Percentiles rank a stretch among this genome's conserved stretches.
Evolutionary conservation across 345 rosid species (phyloP).

Genomic region (Limnanthes douglasii): DNA sequence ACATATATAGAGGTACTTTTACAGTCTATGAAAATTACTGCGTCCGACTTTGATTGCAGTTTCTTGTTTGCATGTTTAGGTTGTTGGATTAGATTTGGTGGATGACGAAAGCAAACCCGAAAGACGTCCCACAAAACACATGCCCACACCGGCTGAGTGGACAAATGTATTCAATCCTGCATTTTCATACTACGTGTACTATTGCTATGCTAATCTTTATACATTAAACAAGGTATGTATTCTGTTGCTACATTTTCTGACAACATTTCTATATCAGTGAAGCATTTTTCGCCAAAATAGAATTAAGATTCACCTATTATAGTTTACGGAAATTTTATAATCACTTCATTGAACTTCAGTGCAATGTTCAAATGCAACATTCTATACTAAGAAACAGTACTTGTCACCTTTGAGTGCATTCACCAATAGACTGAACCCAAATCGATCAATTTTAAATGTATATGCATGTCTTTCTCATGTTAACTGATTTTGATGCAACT

Average conservation of each 20-base stretch:
- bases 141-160: slow-evolving; percentile 99
- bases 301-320: no score
- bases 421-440: no score
- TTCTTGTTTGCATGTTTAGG: slow-evolving; percentile 26
- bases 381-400: no score
- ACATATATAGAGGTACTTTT: not conserved
- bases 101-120: slow-evolving; percentile 99
- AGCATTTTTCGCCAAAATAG: no score
- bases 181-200: slow-evolving; percentile 82
- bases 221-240: slow-evolving; percentile 73
- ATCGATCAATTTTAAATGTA: no score
- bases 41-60: not conserved
- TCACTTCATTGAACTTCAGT: no score
- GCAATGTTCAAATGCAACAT: no score
- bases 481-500: slow-evolving; percentile 1
- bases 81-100: slow-evolving; percentile 95
- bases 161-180: slow-evolving; percentile 96
- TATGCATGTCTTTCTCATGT: slow-evolving; percentile 1
- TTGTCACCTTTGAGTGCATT: no score
- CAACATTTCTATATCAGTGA: no score
- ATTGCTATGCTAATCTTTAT: slow-evolving; percentile 92
- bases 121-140: slow-evolving; percentile 99
- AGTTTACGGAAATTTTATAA: no score
- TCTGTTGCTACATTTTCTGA: not conserved
- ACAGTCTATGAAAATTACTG: not conserved